These are phyloP conservation scores for Cladosporium velox DNA, from an alignment of 2,329 filamentous ascomycete species.

Conservation along the genomic window DNA sequence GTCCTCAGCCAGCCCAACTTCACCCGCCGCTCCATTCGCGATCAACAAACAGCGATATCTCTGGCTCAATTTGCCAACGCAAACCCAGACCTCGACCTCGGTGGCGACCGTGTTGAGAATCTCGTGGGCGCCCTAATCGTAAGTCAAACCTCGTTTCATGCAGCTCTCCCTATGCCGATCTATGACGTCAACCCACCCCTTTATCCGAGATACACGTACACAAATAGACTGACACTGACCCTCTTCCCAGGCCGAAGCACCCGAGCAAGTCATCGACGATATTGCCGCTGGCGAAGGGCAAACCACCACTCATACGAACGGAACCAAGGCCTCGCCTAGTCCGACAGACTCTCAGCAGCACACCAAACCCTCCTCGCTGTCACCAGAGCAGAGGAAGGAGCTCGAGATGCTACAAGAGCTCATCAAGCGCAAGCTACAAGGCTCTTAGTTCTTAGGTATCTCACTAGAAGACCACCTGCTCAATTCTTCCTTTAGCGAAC, in stretches of 20 bases:
- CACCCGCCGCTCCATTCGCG: conserved; percentile 54
- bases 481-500: neutral
- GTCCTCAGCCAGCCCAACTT: conserved; percentile 41
- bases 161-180: conserved; percentile 22
- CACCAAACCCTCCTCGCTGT: conserved; percentile 35
- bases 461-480: neutral
- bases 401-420: conserved; percentile 40
- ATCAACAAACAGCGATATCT: conserved; percentile 68
- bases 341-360: conserved; percentile 33
- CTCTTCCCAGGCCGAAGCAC: conserved; percentile 44
- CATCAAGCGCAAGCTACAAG: conserved; percentile 37
- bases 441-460: conserved; percentile 27
- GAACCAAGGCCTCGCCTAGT: conserved; percentile 12
- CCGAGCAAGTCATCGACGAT: conserved; percentile 43
- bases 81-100: conserved; percentile 52
- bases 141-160: conserved; percentile 43
- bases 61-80: conserved; percentile 60
- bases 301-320: conserved; percentile 3
- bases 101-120: conserved; percentile 46
- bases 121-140: conserved; percentile 65
- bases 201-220: neutral
- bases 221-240: conserved; percentile 22
- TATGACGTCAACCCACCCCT: conserved; percentile 12
- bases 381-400: conserved; percentile 38
- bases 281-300: conserved; percentile 38